A percentile compares a stretch with the other conserved stretches of the same genome.
Conservation (phyloP, 2,329 filamentous ascomycete species). For the Lithohypha guttulata region DNA sequence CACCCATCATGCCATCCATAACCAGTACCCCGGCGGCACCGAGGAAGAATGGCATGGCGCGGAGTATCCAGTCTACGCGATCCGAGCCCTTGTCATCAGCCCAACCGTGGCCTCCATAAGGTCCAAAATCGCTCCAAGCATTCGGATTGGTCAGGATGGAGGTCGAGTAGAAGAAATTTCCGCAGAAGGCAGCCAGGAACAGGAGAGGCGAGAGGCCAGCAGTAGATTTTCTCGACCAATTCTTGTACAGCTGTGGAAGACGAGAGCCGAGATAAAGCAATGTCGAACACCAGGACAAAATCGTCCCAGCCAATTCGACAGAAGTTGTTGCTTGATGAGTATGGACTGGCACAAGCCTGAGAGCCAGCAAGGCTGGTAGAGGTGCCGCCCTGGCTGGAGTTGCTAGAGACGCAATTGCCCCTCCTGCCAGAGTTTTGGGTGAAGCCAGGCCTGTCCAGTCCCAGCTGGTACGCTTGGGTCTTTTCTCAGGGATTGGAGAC, state of each 20-base stretch:
- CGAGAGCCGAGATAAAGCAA: slow-evolving; percentile 49
- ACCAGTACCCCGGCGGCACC: slow-evolving; percentile 54
- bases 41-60: slow-evolving; percentile 53
- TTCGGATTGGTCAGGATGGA: slow-evolving; percentile 54
- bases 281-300: slow-evolving; percentile 48
- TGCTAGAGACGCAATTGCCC: slow-evolving; percentile 35
- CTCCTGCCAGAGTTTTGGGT: slow-evolving; percentile 35
- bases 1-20: slow-evolving; percentile 51
- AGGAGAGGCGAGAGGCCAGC: slow-evolving; percentile 52
- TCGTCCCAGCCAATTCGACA: slow-evolving; percentile 37
- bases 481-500: slow-evolving; percentile 11
- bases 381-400: slow-evolving; percentile 33
- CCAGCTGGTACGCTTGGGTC: background rate
- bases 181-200: slow-evolving; percentile 56
- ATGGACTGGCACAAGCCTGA: slow-evolving; percentile 13
- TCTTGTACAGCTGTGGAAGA: slow-evolving; percentile 56
- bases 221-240: slow-evolving; percentile 52
- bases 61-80: slow-evolving; percentile 45
- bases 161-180: slow-evolving; percentile 56
- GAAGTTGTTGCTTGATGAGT: slow-evolving; percentile 16
- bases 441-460: slow-evolving; percentile 25
- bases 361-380: slow-evolving; percentile 9
- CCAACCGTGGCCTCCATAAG: slow-evolving; percentile 51
- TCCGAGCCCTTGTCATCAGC: slow-evolving; percentile 45
- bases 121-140: slow-evolving; percentile 47